These are phyloP conservation scores for Diospyros kaki DNA, from an alignment of 148 eudicot species.

Conservation along the genomic window DNA sequence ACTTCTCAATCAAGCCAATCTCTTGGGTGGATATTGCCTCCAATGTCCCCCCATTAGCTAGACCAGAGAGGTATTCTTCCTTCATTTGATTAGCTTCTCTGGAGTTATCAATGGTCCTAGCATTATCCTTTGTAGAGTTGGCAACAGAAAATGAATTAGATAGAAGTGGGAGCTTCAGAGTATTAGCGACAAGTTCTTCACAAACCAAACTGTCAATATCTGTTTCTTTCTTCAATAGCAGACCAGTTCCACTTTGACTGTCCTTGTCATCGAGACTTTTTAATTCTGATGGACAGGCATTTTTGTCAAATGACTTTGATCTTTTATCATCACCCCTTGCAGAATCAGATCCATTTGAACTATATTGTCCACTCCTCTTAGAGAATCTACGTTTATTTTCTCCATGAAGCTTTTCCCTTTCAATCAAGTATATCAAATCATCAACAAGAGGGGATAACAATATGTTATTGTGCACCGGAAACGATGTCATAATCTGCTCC, in stretches of 20 bases:
- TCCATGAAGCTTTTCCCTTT: conserved; percentile 32
- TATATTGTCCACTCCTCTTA: conserved; percentile 36
- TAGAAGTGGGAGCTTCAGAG: conserved; percentile 76
- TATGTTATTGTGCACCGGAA: conserved; percentile 36
- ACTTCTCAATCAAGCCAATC: conserved; percentile 32
- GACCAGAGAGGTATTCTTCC: conserved; percentile 25
- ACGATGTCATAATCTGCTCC: conserved; percentile 87
- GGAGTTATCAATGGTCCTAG: conserved; percentile 11
- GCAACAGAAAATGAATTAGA: conserved; percentile 33
- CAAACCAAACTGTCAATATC: conserved; percentile 44
- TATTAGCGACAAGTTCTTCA: conserved; percentile 64
- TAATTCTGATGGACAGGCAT: conserved; percentile 24
- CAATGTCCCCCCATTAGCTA: conserved; percentile 24
- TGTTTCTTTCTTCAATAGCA: conserved; percentile 36
- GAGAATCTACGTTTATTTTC: conserved; percentile 29
- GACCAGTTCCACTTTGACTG: conserved; percentile 14
- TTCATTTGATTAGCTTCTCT: conserved; percentile 17
- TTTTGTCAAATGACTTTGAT: conserved; percentile 31
- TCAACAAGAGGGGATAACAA: conserved; percentile 80
- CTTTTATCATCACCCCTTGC: conserved; percentile 31
- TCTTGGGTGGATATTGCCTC: conserved; percentile 26
- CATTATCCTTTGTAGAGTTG: conserved; percentile 23
- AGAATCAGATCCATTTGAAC: conserved; percentile 25
- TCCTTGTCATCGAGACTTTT: conserved; percentile 24
- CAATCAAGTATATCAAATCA: conserved; percentile 42